These are phyloP conservation scores for Monosporascus sp. DNA, from an alignment of 2,329 filamentous ascomycete species.

Conservation along the genomic window DNA sequence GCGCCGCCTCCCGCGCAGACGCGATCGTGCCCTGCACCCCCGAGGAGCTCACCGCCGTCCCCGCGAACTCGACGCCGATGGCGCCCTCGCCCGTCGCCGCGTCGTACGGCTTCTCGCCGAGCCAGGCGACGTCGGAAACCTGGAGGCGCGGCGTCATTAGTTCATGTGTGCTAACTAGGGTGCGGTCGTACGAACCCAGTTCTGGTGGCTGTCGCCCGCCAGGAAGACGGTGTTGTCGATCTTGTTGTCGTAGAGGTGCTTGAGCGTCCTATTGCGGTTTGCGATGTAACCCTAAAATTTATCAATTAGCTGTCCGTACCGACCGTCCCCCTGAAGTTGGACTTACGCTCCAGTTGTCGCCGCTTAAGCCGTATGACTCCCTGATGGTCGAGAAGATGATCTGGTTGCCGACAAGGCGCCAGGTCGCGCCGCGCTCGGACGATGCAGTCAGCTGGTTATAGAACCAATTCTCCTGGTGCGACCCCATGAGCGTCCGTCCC, in stretches of 20 bases:
- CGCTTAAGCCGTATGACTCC: slow-evolving; percentile 25
- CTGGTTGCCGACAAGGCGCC: slow-evolving; percentile 68
- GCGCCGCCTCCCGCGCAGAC: slow-evolving; percentile 41
- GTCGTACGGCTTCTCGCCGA: slow-evolving; percentile 49
- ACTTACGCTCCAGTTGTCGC: slow-evolving; percentile 32
- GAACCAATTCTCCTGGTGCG: slow-evolving; percentile 70
- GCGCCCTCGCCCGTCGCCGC: slow-evolving; percentile 46
- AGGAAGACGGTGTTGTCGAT: slow-evolving; percentile 71
- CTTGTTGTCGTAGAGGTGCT: slow-evolving; percentile 60
- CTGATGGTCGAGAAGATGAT: slow-evolving; percentile 57
- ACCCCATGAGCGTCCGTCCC: slow-evolving; percentile 64
- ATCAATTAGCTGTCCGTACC: not conserved
- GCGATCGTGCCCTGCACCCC: slow-evolving; percentile 54
- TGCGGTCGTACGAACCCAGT: slow-evolving; percentile 43
- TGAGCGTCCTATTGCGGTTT: slow-evolving; percentile 66
- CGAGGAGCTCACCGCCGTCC: slow-evolving; percentile 60
- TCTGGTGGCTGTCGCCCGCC: slow-evolving; percentile 63
- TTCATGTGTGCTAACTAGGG: not conserved
- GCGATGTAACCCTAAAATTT: slow-evolving; percentile 58
- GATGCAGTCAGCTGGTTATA: slow-evolving; percentile 55
- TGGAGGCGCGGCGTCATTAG: slow-evolving; percentile 6
- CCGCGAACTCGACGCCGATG: slow-evolving; percentile 61
- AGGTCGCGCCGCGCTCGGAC: slow-evolving; percentile 59
- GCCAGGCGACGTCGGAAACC: slow-evolving; percentile 51
- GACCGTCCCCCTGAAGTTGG: not conserved